These are phyloP conservation scores for Castanea mollissima DNA, from an alignment of 306 rosid genomes.

Conservation along the genomic window DNA sequence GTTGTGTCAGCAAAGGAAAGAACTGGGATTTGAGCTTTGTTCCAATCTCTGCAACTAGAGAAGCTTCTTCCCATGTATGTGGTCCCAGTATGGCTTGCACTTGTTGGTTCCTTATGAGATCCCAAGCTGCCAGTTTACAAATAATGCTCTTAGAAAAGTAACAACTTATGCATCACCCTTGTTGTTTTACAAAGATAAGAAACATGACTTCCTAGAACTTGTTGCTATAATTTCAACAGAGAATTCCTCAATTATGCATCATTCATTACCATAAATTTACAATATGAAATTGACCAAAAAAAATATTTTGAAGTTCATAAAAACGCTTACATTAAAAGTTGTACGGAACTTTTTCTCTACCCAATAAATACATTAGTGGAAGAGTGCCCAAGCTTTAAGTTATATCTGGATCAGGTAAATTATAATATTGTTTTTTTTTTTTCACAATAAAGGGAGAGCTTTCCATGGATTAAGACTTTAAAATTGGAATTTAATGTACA, in stretches of 20 bases:
- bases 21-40: constrained; percentile 29
- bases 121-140: constrained; percentile 36
- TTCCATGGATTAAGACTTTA: no score
- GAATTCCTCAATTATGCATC: background rate
- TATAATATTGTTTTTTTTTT: no score
- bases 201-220: background rate
- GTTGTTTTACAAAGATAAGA: background rate
- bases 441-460: no score
- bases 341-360: no score
- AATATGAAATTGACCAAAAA: background rate
- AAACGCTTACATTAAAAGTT: no score
- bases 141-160: background rate
- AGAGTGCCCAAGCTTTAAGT: no score
- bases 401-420: no score
- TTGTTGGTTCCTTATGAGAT: constrained; percentile 21
- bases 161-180: background rate
- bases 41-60: constrained; percentile 38
- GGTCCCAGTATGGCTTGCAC: constrained; percentile 50
- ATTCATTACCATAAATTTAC: background rate
- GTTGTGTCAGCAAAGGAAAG: constrained; percentile 36
- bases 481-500: no score
- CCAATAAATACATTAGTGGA: no score
- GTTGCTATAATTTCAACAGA: background rate
- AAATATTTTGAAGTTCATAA: no score
- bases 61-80: constrained; percentile 47